A percentile compares a stretch with the other conserved stretches of the same genome.
Evolutionary conservation across 768 basidiomycete genomes (phyloP).

Genomic region (Macrolepiota fuliginosa): DNA sequence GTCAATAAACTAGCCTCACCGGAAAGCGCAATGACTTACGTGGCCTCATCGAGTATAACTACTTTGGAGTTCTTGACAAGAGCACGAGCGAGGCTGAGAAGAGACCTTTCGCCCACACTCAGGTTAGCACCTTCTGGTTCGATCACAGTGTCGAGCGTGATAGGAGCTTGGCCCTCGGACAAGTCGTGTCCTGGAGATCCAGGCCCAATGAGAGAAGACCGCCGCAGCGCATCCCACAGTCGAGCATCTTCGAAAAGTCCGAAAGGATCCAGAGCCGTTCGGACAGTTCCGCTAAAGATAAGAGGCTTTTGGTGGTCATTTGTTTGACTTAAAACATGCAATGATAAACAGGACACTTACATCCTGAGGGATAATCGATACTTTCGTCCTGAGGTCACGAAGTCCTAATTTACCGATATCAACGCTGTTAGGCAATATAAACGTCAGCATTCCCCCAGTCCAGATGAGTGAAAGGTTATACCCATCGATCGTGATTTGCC

Average conservation of each 20-base stretch:
- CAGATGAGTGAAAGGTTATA: constrained; percentile 20
- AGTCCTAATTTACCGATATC: constrained; percentile 72
- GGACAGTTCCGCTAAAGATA: constrained; percentile 39
- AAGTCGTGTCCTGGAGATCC: constrained; percentile 17
- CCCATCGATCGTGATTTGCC: constrained; percentile 65
- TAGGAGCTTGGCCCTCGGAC: constrained; percentile 49
- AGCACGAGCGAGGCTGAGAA: constrained; percentile 78
- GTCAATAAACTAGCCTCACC: not conserved
- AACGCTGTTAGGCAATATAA: constrained; percentile 30
- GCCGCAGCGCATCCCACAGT: constrained; percentile 72
- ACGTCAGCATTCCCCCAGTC: constrained; percentile 13
- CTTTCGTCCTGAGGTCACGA: constrained; percentile 53
- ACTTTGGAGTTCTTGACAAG: constrained; percentile 74
- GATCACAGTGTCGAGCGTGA: constrained; percentile 73
- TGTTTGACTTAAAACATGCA: not conserved
- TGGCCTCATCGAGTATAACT: constrained; percentile 81
- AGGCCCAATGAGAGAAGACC: constrained; percentile 41
- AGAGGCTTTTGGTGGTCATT: constrained; percentile 5
- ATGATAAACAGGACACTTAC: constrained; percentile 28
- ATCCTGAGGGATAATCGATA: constrained; percentile 71
- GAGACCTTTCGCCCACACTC: constrained; percentile 67
- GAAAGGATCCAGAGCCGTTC: constrained; percentile 60
- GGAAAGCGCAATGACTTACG: constrained; percentile 22
- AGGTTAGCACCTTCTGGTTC: constrained; percentile 77
- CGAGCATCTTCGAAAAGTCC: constrained; percentile 59